These are phyloP conservation scores for Leishmania tropica DNA, from an alignment of 208 protist genomes.

Conservation along the genomic window DNA sequence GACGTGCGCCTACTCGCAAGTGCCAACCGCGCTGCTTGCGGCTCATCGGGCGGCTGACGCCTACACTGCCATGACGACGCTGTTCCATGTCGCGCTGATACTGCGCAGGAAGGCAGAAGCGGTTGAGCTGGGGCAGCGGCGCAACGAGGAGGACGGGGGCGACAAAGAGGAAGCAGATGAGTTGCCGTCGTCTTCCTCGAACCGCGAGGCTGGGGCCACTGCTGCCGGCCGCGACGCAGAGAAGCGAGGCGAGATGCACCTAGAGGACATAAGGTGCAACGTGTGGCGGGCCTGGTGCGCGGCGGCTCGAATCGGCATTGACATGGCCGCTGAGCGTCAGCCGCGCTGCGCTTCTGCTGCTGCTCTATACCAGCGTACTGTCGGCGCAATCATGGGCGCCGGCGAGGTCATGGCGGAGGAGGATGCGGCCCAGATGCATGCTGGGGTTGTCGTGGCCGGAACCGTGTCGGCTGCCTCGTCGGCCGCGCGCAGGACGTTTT, in stretches of 20 bases:
- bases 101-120: constrained; percentile 30
- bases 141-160: constrained; percentile 1
- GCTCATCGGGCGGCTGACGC: constrained; percentile 52
- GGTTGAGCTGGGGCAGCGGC: constrained; percentile 3
- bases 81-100: constrained; percentile 58
- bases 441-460: background rate
- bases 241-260: background rate
- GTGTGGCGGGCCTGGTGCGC: constrained; percentile 31
- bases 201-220: background rate
- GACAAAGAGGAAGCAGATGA: constrained; percentile 11
- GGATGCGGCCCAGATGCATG: background rate
- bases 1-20: constrained; percentile 42
- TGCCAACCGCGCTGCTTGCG: constrained; percentile 47
- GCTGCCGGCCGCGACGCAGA: background rate
- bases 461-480: background rate
- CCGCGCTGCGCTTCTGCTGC: constrained; percentile 17
- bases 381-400: background rate
- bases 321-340: constrained; percentile 8
- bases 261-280: constrained; percentile 12
- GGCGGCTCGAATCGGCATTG: constrained; percentile 28
- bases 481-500: constrained; percentile 10
- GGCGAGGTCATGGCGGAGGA: constrained; percentile 7
- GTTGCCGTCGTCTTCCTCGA: constrained; percentile 1
- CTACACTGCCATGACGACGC: constrained; percentile 72
- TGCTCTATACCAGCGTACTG: constrained; percentile 22